Percentiles rank a stretch among this genome's conserved stretches.
Conservation (phyloP, 768 basidiomycete genomes). For the Trametes elegans region DNA sequence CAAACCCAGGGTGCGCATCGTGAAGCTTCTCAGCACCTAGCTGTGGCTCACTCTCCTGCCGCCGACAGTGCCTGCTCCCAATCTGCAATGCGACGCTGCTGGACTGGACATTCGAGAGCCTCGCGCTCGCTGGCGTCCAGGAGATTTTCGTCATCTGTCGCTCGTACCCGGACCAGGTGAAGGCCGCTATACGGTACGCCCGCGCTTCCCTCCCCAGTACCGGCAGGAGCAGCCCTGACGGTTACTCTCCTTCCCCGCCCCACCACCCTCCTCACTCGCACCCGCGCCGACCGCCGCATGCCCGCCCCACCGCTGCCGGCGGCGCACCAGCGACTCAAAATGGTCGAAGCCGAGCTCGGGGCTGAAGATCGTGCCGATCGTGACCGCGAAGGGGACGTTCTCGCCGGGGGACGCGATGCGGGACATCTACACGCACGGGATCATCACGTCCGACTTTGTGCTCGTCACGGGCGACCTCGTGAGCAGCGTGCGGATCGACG, state of each 20-base stretch:
- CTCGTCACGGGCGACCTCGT: slow-evolving; percentile 91
- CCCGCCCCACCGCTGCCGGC: slow-evolving; percentile 2
- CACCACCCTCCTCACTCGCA: background rate
- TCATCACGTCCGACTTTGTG: slow-evolving; percentile 89
- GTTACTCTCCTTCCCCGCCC: slow-evolving; percentile 7
- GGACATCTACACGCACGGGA: slow-evolving; percentile 88
- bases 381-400: slow-evolving; percentile 83
- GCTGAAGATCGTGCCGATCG: slow-evolving; percentile 80
- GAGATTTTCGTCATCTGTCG: slow-evolving; percentile 95
- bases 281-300: background rate
- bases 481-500: slow-evolving; percentile 88
- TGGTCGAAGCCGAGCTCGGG: slow-evolving; percentile 81
- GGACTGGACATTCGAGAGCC: slow-evolving; percentile 95
- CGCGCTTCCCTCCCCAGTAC: background rate
- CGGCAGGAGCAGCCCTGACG: too few species aligned
- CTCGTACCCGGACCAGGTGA: slow-evolving; percentile 85
- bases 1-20: slow-evolving; percentile 72
- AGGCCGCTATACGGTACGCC: slow-evolving; percentile 77
- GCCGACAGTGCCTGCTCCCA: slow-evolving; percentile 77
- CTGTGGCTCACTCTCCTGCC: slow-evolving; percentile 15
- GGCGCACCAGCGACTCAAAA: slow-evolving; percentile 62
- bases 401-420: slow-evolving; percentile 92
- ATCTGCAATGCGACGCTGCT: slow-evolving; percentile 92
- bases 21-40: background rate
- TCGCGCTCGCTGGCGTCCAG: slow-evolving; percentile 92